Evolutionary conservation across 2,329 filamentous ascomycete genomes (phyloP), one percentile per base, ranked within the genome.

Genomic region (Sordariomycetes sp.): DNA sequence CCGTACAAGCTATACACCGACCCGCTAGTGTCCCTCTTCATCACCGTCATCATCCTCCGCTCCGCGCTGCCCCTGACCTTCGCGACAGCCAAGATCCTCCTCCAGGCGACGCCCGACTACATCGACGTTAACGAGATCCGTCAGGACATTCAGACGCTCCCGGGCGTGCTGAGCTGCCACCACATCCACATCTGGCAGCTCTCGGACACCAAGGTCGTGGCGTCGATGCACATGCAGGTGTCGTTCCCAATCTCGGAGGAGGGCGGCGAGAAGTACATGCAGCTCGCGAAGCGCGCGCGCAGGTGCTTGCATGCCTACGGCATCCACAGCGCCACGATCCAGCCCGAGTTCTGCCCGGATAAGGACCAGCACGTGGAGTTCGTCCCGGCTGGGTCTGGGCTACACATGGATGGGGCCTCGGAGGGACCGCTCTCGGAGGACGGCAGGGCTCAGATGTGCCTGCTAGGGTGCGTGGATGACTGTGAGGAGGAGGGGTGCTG

Each of bases 111-210:
- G 0, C 94, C 94, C 0, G 87, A 91, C 60, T 89, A 93, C 58
- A 86, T 99, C 65, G 86, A 87, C 64, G 83, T 97, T 59, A 87
- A 92, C 63, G 89, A 97, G 60, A 93, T 99, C 71, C 89, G 90
- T 64, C 87, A 93, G 63, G 94, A 99, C 69, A 96, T 99, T 58
- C 83, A 92, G 68, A 76, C 82, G 18, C 83, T 99, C 6, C 87
- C 88, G 0, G 92, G 92, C 50, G 88, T 99, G 54, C 78, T 94
- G 61, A 90, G 88, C 69, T 96, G 91, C 68, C 94, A 99, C 72
- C 93, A 99, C 70, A 80, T 99, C 24, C 94, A 99, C 70, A 91
- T 99, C 61, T 99, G 94, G 94, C 93, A 97, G 71, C 81, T 99
- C 37, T 96, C 89, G 18, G 93, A 97, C 69, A 94, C 91, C 57